phyloP scores from a whole-genome alignment of 495 filamentous ascomycete genomes.

The Trichoderma erinaceum region DNA sequence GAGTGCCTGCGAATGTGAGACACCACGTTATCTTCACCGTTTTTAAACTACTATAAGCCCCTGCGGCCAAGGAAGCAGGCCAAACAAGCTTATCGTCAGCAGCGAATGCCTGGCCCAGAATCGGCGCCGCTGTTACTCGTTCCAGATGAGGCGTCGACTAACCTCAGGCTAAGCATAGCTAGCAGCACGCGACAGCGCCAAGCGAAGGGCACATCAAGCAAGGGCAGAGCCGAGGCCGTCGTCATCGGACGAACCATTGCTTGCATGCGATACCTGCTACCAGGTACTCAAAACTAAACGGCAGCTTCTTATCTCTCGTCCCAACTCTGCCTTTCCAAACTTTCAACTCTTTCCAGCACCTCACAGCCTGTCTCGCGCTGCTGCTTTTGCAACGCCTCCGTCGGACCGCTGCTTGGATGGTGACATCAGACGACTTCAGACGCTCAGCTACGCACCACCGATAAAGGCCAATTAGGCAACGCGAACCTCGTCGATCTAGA shows the following conservation, averaged over 20 bases:
- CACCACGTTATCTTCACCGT: background rate
- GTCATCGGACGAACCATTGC: slow-evolving; percentile 5
- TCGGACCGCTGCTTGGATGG: too few relatives aligned
- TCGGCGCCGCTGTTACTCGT: background rate
- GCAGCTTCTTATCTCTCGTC: background rate
- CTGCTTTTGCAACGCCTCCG: too few relatives aligned
- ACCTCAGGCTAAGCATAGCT: background rate
- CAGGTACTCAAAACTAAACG: background rate
- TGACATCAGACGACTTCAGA: too few relatives aligned
- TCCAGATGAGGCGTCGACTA: background rate
- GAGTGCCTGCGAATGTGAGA: background rate
- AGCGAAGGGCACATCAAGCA: slow-evolving; percentile 1
- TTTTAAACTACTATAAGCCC: background rate
- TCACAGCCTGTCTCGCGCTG: too few relatives aligned
- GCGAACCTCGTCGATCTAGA: background rate
- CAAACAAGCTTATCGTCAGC: slow-evolving; percentile 11
- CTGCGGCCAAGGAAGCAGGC: background rate
- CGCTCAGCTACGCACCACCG: background rate
- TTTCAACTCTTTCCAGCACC: too few relatives aligned
- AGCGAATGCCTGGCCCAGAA: background rate
- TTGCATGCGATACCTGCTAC: background rate
- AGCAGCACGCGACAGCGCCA: slow-evolving; percentile 10
- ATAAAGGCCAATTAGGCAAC: background rate
- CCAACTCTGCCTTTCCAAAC: too few relatives aligned
- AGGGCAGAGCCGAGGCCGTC: background rate